Percentiles rank a stretch among this genome's conserved stretches.
Conservation (phyloP, 2,329 filamentous ascomycete genomes). For the Hortaea werneckii region DNA sequence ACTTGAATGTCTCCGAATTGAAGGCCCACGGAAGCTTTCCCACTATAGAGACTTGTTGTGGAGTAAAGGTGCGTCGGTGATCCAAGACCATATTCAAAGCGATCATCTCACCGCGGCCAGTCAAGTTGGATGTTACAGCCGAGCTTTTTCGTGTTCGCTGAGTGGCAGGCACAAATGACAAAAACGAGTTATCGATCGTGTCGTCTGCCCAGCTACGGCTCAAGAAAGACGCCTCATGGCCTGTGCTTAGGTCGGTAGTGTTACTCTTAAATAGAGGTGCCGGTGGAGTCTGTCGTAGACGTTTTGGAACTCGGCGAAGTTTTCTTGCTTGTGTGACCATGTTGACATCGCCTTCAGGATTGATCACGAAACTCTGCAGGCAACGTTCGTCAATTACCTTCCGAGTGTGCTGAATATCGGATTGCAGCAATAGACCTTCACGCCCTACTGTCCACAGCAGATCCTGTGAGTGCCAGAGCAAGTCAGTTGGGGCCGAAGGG, state of each 20-base stretch:
- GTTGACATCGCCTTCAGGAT: slow-evolving; percentile 47
- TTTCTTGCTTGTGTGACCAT: slow-evolving; percentile 45
- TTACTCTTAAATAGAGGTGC: background rate
- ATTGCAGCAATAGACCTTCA: slow-evolving; percentile 52
- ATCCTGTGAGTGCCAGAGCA: slow-evolving; percentile 56
- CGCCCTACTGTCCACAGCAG: slow-evolving; percentile 54
- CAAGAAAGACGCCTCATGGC: slow-evolving; percentile 26
- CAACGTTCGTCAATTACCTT: slow-evolving; percentile 49
- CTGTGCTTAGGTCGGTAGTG: slow-evolving; percentile 10
- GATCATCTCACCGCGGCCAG: slow-evolving; percentile 1
- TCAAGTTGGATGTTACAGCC: background rate
- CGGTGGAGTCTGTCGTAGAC: slow-evolving; percentile 4
- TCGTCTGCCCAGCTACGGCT: slow-evolving; percentile 44
- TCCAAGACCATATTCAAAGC: slow-evolving; percentile 16
- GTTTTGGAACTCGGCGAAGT: slow-evolving; percentile 24
- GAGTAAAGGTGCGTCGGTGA: slow-evolving; percentile 18
- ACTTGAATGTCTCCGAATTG: slow-evolving; percentile 7
- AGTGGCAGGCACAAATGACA: slow-evolving; percentile 29
- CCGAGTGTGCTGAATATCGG: slow-evolving; percentile 49
- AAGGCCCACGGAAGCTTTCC: slow-evolving; percentile 14
- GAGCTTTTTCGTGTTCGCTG: slow-evolving; percentile 6
- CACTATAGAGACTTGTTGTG: slow-evolving; percentile 17
- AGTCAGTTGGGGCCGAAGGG: slow-evolving; percentile 45
- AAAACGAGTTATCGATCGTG: slow-evolving; percentile 44
- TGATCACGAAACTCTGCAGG: slow-evolving; percentile 47